A percentile compares a stretch with the other conserved stretches of the same genome.
phyloP scores from a whole-genome alignment of 345 rosid species.

The Salix arbutifolia region DNA sequence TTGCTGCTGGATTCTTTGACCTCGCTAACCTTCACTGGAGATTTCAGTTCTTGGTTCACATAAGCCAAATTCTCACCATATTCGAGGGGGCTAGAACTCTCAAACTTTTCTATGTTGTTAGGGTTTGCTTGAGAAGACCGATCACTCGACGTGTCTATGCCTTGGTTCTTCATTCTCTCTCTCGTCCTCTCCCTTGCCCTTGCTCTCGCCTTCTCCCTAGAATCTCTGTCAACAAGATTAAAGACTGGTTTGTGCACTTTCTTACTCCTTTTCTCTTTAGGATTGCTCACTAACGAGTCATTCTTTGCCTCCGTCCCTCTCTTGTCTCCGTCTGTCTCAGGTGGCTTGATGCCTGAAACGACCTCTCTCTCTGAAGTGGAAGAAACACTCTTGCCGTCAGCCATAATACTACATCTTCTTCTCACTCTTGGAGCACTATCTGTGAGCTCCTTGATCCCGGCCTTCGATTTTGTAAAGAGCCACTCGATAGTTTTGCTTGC shows the following conservation, averaged over 20 bases:
- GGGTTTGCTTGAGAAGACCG: slow-evolving; percentile 37
- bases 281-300: slow-evolving; percentile 9
- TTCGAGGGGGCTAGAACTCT: slow-evolving; percentile 17
- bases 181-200: slow-evolving; percentile 70
- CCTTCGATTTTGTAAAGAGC: slow-evolving; percentile 57
- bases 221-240: slow-evolving; percentile 32
- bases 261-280: slow-evolving; percentile 13
- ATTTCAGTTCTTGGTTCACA: slow-evolving; percentile 17
- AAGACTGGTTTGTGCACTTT: slow-evolving; percentile 12
- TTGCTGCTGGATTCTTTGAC: slow-evolving; percentile 17
- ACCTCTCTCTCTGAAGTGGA: slow-evolving; percentile 43
- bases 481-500: slow-evolving; percentile 34
- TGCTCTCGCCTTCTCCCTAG: slow-evolving; percentile 58
- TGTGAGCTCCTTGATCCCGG: slow-evolving; percentile 56
- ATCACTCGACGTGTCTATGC: slow-evolving; percentile 10
- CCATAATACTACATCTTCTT: slow-evolving; percentile 10
- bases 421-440: slow-evolving; percentile 28
- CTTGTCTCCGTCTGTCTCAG: slow-evolving; percentile 13
- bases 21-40: slow-evolving; percentile 9
- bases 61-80: slow-evolving; percentile 16
- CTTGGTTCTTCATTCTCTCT: slow-evolving; percentile 45
- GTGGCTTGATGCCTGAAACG: slow-evolving; percentile 26
- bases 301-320: not conserved
- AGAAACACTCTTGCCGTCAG: slow-evolving; percentile 14
- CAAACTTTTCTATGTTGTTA: slow-evolving; percentile 21